Percentiles rank a stretch among this genome's conserved stretches.
These are phyloP conservation scores for Protoeuglena noctilucae DNA, from an alignment of 139 green algal species.

Conservation along the genomic window DNA sequence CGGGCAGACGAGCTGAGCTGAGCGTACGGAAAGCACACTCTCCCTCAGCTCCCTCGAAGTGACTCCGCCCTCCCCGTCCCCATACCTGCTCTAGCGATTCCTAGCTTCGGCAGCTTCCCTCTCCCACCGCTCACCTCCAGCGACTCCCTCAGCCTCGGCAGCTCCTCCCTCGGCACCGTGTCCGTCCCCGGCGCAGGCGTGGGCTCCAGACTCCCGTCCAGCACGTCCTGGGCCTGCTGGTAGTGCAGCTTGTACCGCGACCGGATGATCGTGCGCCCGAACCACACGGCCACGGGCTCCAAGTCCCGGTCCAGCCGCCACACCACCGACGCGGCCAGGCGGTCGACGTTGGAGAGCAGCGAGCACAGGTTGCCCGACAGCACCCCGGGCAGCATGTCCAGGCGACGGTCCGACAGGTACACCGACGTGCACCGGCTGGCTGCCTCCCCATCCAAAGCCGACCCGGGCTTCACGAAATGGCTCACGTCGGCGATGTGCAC, in stretches of 20 bases:
- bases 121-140: neutral
- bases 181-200: neutral
- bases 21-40: too few species aligned
- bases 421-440: slow-evolving; percentile 35
- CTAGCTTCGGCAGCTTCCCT: slow-evolving; percentile 15
- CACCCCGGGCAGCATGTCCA: slow-evolving; percentile 78
- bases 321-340: slow-evolving; percentile 75
- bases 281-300: slow-evolving; percentile 29
- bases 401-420: slow-evolving; percentile 56
- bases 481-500: slow-evolving; percentile 86
- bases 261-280: slow-evolving; percentile 56
- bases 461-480: slow-evolving; percentile 50
- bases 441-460: slow-evolving; percentile 63
- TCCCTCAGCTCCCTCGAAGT: too few species aligned
- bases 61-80: too few species aligned
- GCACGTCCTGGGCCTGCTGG: slow-evolving; percentile 44
- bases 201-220: slow-evolving; percentile 15
- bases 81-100: too few species aligned
- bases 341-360: slow-evolving; percentile 56
- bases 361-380: slow-evolving; percentile 83
- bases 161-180: slow-evolving; percentile 11
- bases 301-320: slow-evolving; percentile 72
- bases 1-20: too few species aligned
- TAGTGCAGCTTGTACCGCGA: slow-evolving; percentile 50
- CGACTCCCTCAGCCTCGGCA: slow-evolving; percentile 8